Percentiles rank a stretch among this genome's conserved stretches.
phyloP scores from a whole-genome alignment of 305 asterid species.

The Fraxinus sp. region DNA sequence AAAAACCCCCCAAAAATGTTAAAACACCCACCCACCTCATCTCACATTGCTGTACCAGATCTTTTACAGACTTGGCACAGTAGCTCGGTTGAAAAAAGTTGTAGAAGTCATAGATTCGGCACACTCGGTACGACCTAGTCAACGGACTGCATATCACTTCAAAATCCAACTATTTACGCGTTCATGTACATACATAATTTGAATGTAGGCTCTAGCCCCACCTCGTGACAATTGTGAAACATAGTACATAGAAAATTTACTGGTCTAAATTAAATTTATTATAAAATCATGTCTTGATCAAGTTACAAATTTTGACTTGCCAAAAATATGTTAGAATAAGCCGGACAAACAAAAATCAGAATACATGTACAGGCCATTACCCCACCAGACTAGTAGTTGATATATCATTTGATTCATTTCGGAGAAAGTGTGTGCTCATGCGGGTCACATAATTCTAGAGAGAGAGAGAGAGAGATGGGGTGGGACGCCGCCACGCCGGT shows the following conservation, averaged over 20 bases:
- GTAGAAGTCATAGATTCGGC: not conserved
- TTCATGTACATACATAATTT: not conserved
- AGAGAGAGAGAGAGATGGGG: not conserved
- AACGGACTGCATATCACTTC: not conserved
- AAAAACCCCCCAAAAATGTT: no score
- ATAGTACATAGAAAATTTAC: not conserved
- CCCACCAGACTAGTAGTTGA: not conserved
- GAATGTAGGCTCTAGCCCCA: not conserved
- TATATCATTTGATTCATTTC: constrained; percentile 9
- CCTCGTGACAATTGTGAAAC: not conserved
- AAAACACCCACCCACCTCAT: no score
- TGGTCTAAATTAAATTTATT: no score
- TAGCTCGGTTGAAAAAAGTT: no score
- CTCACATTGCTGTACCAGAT: no score
- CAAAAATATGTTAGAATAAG: not conserved
- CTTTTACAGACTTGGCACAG: no score
- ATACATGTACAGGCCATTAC: not conserved
- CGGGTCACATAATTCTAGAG: constrained; percentile 15
- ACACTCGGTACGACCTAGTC: not conserved
- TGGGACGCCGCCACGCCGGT: not conserved
- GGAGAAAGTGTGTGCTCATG: constrained; percentile 18
- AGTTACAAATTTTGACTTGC: not conserved
- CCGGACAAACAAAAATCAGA: not conserved
- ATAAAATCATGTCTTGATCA: no score
- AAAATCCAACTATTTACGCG: not conserved